Conservation (phyloP, 306 rosid species). For the Cucumis melo region DNA sequence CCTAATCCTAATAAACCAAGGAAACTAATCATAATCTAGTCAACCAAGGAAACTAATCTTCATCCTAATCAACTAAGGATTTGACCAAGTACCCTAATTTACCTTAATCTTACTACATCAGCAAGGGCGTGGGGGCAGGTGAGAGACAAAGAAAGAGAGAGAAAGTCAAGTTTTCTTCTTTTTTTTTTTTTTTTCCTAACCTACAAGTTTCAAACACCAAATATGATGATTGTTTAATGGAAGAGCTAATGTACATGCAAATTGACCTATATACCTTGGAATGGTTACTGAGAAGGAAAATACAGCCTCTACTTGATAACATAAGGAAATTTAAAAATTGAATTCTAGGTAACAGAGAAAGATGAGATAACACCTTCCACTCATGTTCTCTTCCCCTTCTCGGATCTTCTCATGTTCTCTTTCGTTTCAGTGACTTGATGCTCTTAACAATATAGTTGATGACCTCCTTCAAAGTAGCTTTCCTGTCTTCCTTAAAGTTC, state of each 20-base stretch:
- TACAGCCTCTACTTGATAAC: not conserved
- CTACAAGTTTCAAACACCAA: not conserved
- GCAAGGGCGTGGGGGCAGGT: no score
- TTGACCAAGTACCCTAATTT: no score
- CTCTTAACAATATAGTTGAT: conserved; percentile 30
- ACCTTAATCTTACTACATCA: no score
- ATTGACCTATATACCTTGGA: not conserved
- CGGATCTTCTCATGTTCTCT: conserved; percentile 32
- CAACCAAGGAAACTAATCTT: no score
- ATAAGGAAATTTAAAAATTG: not conserved
- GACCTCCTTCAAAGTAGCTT: conserved; percentile 88
- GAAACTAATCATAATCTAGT: no score
- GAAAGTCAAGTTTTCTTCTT: no score
- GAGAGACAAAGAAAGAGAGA: no score
- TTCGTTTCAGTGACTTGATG: conserved; percentile 55
- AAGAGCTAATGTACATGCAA: not conserved
- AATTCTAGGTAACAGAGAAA: not conserved
- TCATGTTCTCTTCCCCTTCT: conserved; percentile 63
- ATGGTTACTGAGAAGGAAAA: not conserved
- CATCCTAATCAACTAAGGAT: no score
- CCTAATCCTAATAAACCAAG: no score
- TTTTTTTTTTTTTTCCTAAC: not conserved
- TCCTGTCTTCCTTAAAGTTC: conserved; percentile 68
- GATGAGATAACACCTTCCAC: conserved; percentile 17
- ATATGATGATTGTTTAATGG: not conserved